These are phyloP conservation scores for Hypoxylon sp. DNA, from an alignment of 2,329 filamentous ascomycete species.

Conservation along the genomic window DNA sequence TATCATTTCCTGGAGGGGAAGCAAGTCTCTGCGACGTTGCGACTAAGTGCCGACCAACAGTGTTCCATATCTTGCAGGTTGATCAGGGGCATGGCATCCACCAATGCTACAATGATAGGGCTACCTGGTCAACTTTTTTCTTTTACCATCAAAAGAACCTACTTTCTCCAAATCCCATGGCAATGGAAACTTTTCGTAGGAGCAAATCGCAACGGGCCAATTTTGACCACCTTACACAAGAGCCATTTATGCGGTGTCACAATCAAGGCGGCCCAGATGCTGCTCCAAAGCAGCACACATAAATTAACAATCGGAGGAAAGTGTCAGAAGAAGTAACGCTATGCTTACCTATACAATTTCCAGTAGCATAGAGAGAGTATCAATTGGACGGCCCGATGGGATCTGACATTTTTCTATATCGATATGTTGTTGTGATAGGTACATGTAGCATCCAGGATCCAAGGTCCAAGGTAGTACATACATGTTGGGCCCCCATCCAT, in stretches of 20 bases:
- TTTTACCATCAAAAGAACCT: slow-evolving; percentile 17
- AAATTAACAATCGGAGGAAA: slow-evolving; percentile 6
- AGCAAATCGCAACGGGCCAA: slow-evolving; percentile 29
- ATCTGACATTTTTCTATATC: slow-evolving; percentile 24
- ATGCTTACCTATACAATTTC: slow-evolving; percentile 6
- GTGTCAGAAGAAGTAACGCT: slow-evolving; percentile 26
- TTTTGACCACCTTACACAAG: slow-evolving; percentile 15
- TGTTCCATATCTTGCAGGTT: slow-evolving; percentile 29
- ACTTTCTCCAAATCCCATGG: slow-evolving; percentile 44
- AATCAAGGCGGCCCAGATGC: slow-evolving; percentile 7
- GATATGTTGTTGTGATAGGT: slow-evolving; percentile 17
- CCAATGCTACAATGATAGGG: slow-evolving; percentile 34
- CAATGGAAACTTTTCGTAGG: slow-evolving; percentile 30
- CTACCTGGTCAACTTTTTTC: slow-evolving; percentile 27
- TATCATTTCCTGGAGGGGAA: slow-evolving; percentile 29
- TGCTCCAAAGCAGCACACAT: slow-evolving; percentile 11
- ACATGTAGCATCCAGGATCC: slow-evolving; percentile 4
- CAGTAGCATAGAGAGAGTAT: slow-evolving; percentile 15
- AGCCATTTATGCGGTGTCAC: slow-evolving; percentile 29
- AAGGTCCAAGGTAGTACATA: not conserved
- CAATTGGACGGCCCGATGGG: slow-evolving; percentile 23
- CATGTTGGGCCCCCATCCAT: slow-evolving; percentile 17
- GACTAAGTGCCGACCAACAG: slow-evolving; percentile 35
- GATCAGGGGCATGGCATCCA: slow-evolving; percentile 34
- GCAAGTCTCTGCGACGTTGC: slow-evolving; percentile 36